phyloP scores from a whole-genome alignment of 2,329 filamentous ascomycete species.

The Diaporthe nobilis region DNA sequence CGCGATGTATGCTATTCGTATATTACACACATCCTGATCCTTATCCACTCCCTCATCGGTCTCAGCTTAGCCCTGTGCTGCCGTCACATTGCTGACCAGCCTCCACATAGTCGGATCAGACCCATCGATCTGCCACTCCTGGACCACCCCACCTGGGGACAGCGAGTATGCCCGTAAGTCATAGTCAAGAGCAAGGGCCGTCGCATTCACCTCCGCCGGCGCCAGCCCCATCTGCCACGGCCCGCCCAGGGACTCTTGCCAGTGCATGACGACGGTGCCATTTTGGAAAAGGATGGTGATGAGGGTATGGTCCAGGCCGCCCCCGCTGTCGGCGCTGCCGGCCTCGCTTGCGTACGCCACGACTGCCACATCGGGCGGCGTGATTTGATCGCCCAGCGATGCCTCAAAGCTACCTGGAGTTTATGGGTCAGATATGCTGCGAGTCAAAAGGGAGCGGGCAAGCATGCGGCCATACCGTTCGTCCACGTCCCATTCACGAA shows the following conservation, averaged over 20 bases:
- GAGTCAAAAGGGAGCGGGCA: background rate
- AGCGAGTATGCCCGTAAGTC: constrained; percentile 16
- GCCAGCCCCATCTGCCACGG: constrained; percentile 22
- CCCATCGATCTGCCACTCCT: constrained; percentile 31
- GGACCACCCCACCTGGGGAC: background rate
- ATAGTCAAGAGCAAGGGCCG: constrained; percentile 19
- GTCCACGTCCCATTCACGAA: constrained; percentile 30
- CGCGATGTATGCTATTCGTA: background rate
- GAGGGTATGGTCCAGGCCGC: background rate
- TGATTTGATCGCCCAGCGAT: constrained; percentile 19
- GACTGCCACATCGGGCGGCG: constrained; percentile 17
- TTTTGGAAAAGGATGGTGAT: constrained; percentile 21
- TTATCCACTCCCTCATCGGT: no score
- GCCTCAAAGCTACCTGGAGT: constrained; percentile 28
- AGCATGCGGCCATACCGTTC: background rate
- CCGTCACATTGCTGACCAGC: constrained; percentile 11
- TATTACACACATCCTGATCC: background rate
- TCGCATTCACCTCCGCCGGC: background rate
- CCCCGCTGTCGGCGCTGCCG: background rate
- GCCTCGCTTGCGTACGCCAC: constrained; percentile 14
- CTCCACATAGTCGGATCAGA: constrained; percentile 10
- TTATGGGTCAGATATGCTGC: background rate
- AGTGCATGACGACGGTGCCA: constrained; percentile 8
- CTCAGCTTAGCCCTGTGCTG: background rate
- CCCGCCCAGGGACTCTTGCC: constrained; percentile 22